phyloP scores from a whole-genome alignment of 2,329 filamentous ascomycete species.

The Cryphonectria radicalis region DNA sequence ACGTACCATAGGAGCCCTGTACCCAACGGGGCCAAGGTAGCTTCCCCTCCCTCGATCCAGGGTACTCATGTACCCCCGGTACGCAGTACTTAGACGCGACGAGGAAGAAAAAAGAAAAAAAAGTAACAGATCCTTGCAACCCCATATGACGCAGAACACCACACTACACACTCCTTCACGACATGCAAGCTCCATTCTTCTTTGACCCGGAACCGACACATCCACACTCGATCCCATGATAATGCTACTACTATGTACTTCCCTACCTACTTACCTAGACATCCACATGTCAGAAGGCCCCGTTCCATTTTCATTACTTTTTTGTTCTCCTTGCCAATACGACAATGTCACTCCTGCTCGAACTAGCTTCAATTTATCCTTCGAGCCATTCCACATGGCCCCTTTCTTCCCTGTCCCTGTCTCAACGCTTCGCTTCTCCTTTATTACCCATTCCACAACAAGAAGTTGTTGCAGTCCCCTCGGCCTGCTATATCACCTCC shows the following conservation, averaged over 20 bases:
- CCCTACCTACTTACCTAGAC: conserved; percentile 30
- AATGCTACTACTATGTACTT: conserved; percentile 11
- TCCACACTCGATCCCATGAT: conserved; percentile 31
- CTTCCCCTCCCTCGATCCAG: conserved; percentile 22
- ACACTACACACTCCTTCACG: conserved; percentile 31
- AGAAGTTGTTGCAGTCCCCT: conserved; percentile 27
- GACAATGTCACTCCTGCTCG: conserved; percentile 34
- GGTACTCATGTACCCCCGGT: conserved; percentile 10
- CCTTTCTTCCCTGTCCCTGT: conserved; percentile 31
- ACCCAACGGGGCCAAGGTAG: conserved; percentile 21
- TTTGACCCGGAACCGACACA: conserved; percentile 37
- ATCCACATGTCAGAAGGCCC: conserved; percentile 40
- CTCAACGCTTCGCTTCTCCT: conserved; percentile 30
- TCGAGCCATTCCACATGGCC: conserved; percentile 32
- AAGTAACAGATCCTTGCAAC: conserved; percentile 25
- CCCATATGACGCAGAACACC: conserved; percentile 41
- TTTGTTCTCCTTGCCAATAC: conserved; percentile 38
- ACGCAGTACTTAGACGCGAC: conserved; percentile 14
- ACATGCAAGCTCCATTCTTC: conserved; percentile 36
- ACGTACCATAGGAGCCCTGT: neutral
- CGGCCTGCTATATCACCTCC: conserved; percentile 25
- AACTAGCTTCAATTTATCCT: conserved; percentile 37
- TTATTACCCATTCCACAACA: conserved; percentile 30
- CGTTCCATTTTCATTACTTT: conserved; percentile 37
- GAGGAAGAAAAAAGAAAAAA: conserved; percentile 4